These are phyloP conservation scores for Thozetella sp. DNA, from an alignment of 495 filamentous ascomycete species.

Conservation along the genomic window DNA sequence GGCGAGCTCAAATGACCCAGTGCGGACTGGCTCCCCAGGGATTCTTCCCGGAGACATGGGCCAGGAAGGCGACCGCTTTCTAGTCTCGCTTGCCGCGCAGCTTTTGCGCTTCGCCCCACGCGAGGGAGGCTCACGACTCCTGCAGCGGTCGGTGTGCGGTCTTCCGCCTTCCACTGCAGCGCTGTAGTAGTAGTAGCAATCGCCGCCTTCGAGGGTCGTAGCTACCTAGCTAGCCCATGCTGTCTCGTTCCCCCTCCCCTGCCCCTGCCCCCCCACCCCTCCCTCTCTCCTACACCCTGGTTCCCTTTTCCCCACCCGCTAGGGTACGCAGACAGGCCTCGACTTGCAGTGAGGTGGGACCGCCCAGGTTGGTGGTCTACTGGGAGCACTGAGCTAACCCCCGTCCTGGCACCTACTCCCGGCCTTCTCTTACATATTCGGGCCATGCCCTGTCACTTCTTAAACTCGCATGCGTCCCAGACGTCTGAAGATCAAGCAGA, in stretches of 20 bases:
- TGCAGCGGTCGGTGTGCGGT: too few relatives aligned
- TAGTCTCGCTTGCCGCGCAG: neutral
- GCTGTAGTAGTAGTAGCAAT: too few relatives aligned
- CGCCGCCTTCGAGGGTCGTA: too few relatives aligned
- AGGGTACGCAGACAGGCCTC: neutral
- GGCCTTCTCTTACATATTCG: conserved; percentile 5
- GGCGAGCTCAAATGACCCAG: neutral
- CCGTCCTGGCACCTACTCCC: neutral
- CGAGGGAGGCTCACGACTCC: too few relatives aligned
- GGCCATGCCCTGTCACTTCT: conserved; percentile 37
- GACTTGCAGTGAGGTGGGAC: too few relatives aligned
- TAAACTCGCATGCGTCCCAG: conserved; percentile 42
- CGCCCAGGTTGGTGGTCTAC: neutral
- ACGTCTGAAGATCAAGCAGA: conserved; percentile 36
- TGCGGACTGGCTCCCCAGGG: neutral
- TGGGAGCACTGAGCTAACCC: neutral
- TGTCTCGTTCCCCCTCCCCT: neutral
- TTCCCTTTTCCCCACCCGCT: neutral
- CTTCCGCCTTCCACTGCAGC: too few relatives aligned
- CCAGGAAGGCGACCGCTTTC: neutral
- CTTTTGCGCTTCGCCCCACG: too few relatives aligned
- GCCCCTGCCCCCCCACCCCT: conserved; percentile 3
- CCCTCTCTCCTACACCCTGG: conserved; percentile 5
- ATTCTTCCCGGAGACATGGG: neutral
- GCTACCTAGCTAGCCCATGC: neutral